Evolutionary conservation across 441 rosid species (phyloP), one percentile per base, ranked within the genome.

Genomic region (Aquilaria agallochum): DNA sequence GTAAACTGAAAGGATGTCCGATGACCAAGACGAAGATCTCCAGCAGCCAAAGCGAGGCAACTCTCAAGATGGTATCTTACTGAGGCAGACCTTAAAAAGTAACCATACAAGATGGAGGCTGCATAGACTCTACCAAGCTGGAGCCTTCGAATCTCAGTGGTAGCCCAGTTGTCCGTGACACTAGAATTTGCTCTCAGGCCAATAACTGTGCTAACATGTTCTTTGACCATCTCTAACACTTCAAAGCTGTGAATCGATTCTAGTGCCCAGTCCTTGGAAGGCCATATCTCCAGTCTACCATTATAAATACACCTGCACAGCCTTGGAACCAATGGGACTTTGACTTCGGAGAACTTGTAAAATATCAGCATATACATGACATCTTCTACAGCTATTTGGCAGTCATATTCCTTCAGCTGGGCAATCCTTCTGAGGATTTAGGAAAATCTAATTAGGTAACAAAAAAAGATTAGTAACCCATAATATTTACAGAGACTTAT

Each of bases 41-140:
- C 70, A 49, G 59, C 69, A 52, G 71, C 55, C 58, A 70, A 42
- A 36, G 70, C 64, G 52, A 94, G 64, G 55, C 80, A 80, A 13
- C 58, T 71, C 53, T 94, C 96, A 44, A 94, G 80, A 15, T 74
- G 71, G 77, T 83, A 83, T 76, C 97, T 88, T 11, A 74, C 61
- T n/a, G 89, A 80, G 52, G 86, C 97, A 0, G 95, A 90, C 74
- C 90, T 87, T 44, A 94, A 72, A 78, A 90, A 90, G 74, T 94
- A 94, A 56, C 97, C 98, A 50, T 85, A 90, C 59, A 90, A 71
- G 66, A 87, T 74, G 8, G 98, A 94, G 62, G 88, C 81, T 32
- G 70, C 79, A 65, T 90, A 94, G 3, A 87, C 63, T 50, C 72
- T 76, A 42, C 82, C 65, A 30, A 94, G 85, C 20, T 75, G 87